These are phyloP conservation scores for Cytidiella melzeri DNA, from an alignment of 768 basidiomycete species.

Conservation along the genomic window DNA sequence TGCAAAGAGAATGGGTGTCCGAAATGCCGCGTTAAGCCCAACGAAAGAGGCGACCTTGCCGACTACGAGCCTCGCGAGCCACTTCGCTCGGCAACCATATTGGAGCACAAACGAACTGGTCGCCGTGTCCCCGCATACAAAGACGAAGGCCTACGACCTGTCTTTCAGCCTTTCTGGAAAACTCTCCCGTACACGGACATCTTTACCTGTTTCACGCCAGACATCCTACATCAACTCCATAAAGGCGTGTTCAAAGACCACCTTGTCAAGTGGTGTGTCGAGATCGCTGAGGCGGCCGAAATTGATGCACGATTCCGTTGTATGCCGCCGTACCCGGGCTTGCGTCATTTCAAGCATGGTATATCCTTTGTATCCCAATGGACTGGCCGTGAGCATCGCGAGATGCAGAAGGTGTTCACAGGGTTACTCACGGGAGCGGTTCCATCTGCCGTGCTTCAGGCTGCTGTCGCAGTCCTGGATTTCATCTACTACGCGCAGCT, in stretches of 20 bases:
- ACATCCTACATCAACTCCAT: conserved; percentile 42
- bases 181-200: conserved; percentile 34
- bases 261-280: no score
- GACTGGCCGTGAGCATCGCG: conserved; percentile 36
- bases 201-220: conserved; percentile 29
- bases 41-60: conserved; percentile 1
- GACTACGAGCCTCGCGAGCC: conserved; percentile 1
- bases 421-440: conserved; percentile 12
- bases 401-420: conserved; percentile 18
- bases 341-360: conserved; percentile 15
- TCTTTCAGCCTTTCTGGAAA: conserved; percentile 23
- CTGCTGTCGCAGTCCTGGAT: conserved; percentile 30
- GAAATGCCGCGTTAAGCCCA: neutral
- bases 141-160: conserved; percentile 5
- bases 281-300: conserved; percentile 7
- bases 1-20: conserved; percentile 12
- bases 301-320: conserved; percentile 11
- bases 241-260: conserved; percentile 41
- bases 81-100: neutral
- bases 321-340: conserved; percentile 5
- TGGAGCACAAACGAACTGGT: neutral
- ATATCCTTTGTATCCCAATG: conserved; percentile 32
- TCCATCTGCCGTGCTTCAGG: conserved; percentile 15
- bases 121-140: neutral
- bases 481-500: conserved; percentile 36